A percentile compares a stretch with the other conserved stretches of the same genome.
These are phyloP conservation scores for Saccharum spontaneum DNA, from an alignment of 176 grass and related monocot species.

Conservation along the genomic window DNA sequence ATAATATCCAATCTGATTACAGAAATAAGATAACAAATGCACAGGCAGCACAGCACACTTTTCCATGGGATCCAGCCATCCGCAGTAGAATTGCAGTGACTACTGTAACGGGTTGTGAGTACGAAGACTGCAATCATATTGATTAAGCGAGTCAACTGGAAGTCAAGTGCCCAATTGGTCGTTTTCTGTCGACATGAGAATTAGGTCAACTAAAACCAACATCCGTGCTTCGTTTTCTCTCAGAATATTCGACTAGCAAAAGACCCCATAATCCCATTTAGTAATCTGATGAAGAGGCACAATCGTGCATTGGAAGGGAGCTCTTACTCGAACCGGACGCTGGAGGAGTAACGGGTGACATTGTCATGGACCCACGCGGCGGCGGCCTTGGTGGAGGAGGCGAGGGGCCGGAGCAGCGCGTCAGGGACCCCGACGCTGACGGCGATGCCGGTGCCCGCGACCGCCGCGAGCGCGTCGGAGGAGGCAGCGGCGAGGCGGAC, in stretches of 20 bases:
- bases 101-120: neutral
- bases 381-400: conserved; percentile 69
- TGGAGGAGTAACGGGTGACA: conserved; percentile 68
- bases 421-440: conserved; percentile 75
- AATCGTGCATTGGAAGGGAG: conserved; percentile 3
- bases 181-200: conserved; percentile 10
- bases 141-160: conserved; percentile 17
- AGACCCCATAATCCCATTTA: neutral
- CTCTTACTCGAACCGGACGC: conserved; percentile 81
- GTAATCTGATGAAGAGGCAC: neutral
- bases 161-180: neutral
- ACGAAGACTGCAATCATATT: neutral
- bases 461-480: conserved; percentile 58
- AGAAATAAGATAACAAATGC: neutral
- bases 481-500: conserved; percentile 71
- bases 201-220: conserved; percentile 26
- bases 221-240: neutral
- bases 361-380: conserved; percentile 88
- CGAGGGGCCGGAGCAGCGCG: conserved; percentile 67
- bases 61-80: neutral
- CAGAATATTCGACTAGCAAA: neutral
- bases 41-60: neutral
- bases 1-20: neutral
- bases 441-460: conserved; percentile 61
- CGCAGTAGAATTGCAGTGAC: neutral